phyloP scores from a whole-genome alignment of 2,329 filamentous ascomycete species.

The Pseudocercospora musae region DNA sequence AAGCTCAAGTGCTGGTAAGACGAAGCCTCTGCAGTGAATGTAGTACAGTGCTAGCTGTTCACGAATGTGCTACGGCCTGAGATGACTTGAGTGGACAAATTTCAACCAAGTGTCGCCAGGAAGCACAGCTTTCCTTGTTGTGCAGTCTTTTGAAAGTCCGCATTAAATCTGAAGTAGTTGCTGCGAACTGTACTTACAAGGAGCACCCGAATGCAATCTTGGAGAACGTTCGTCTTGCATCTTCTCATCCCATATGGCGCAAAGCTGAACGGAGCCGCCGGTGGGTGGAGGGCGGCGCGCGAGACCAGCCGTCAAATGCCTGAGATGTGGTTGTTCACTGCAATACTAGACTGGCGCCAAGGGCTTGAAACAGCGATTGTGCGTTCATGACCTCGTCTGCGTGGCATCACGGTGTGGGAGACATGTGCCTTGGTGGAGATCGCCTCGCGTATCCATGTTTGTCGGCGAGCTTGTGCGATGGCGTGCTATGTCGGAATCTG shows the following conservation, averaged over 20 bases:
- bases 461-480: slow-evolving; percentile 2
- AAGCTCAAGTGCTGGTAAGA: slow-evolving; percentile 24
- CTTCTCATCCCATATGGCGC: not conserved
- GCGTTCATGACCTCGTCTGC: not conserved
- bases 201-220: not conserved
- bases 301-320: not conserved
- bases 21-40: not conserved
- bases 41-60: not conserved
- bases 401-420: not conserved
- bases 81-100: not conserved
- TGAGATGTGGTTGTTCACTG: not conserved
- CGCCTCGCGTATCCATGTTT: not conserved
- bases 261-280: not conserved
- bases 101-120: not conserved
- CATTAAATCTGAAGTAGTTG: not conserved
- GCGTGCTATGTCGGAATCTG: slow-evolving; percentile 21
- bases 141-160: not conserved
- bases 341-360: not conserved
- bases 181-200: not conserved
- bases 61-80: not conserved
- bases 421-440: not conserved
- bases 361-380: not conserved
- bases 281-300: not conserved
- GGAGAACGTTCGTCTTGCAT: not conserved
- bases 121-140: not conserved